Conservation (phyloP, 1,284 basidiomycete genomes). For the Ceratobasidium sp. region DNA sequence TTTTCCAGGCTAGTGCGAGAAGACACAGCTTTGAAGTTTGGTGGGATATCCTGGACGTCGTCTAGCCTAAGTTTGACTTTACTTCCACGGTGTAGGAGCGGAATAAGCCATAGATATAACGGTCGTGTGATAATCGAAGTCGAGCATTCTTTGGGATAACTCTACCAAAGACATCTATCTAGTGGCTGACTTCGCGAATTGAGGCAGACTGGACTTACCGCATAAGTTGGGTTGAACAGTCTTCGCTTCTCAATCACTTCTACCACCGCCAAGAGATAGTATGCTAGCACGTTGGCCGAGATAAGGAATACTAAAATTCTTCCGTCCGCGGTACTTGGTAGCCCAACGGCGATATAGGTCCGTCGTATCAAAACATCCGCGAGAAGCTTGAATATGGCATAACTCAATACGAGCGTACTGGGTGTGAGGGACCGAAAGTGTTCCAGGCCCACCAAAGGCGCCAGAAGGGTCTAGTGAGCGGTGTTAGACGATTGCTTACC, state of each 20-base stretch:
- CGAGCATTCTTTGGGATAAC: neutral
- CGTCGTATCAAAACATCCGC: neutral
- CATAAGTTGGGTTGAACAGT: constrained; percentile 3
- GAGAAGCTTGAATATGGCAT: neutral
- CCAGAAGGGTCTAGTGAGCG: neutral
- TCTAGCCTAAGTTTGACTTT: constrained; percentile 3
- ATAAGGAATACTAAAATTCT: too few species aligned
- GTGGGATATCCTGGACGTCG: constrained; percentile 7
- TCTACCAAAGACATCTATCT: neutral
- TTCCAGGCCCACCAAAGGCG: neutral
- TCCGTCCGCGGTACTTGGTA: too few species aligned
- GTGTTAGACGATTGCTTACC: neutral
- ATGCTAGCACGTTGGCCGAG: too few species aligned
- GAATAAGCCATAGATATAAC: constrained; percentile 14
- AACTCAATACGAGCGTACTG: neutral
- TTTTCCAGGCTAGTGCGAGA: neutral
- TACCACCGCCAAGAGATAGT: neutral
- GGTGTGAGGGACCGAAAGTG: constrained; percentile 26
- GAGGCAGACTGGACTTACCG: neutral
- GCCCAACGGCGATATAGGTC: constrained; percentile 1
- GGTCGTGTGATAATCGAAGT: constrained; percentile 4
- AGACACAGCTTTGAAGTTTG: neutral
- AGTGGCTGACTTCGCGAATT: neutral
- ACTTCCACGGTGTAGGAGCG: neutral
- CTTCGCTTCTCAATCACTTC: constrained; percentile 18